These are phyloP conservation scores for Amylocarpus encephaloides DNA, from an alignment of 2,329 filamentous ascomycete genomes.

Conservation along the genomic window DNA sequence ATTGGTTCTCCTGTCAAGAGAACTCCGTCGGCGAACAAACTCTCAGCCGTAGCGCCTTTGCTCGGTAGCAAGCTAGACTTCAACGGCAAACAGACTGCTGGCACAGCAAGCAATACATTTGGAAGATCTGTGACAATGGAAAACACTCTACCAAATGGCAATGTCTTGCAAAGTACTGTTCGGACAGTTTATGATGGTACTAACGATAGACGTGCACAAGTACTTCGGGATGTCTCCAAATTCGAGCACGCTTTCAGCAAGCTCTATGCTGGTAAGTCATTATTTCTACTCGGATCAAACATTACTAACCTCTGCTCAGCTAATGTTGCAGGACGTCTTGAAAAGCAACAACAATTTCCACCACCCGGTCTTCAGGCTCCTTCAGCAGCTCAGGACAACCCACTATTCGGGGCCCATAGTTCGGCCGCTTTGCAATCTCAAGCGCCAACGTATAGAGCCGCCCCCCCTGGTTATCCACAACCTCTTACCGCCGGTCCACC, in stretches of 20 bases:
- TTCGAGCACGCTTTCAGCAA: slow-evolving; percentile 4
- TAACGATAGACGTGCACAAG: neutral
- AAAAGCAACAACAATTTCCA: slow-evolving; percentile 24
- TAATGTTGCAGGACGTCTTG: slow-evolving; percentile 13
- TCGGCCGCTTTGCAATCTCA: neutral
- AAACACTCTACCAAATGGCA: too few species aligned
- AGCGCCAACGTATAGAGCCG: neutral
- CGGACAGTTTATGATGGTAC: neutral
- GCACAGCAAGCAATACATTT: neutral
- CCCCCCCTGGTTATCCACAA: slow-evolving; percentile 25
- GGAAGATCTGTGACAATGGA: too few species aligned
- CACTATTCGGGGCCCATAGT: slow-evolving; percentile 14
- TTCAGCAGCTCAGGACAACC: slow-evolving; percentile 15
- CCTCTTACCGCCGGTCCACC: slow-evolving; percentile 33
- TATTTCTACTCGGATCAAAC: neutral
- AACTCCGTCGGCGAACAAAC: slow-evolving; percentile 2
- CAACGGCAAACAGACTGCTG: neutral
- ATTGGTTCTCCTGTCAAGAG: neutral
- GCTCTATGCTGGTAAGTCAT: slow-evolving; percentile 1
- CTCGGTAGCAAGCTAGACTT: slow-evolving; percentile 1
- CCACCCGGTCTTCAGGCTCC: slow-evolving; percentile 14
- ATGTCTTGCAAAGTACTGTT: too few species aligned
- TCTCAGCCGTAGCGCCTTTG: slow-evolving; percentile 5
- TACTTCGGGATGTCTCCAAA: neutral
- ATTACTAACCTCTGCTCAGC: neutral